Percentiles rank a stretch among this genome's conserved stretches.
phyloP scores from a whole-genome alignment of 495 filamentous ascomycete species.

The Daldinia caldariorum region DNA sequence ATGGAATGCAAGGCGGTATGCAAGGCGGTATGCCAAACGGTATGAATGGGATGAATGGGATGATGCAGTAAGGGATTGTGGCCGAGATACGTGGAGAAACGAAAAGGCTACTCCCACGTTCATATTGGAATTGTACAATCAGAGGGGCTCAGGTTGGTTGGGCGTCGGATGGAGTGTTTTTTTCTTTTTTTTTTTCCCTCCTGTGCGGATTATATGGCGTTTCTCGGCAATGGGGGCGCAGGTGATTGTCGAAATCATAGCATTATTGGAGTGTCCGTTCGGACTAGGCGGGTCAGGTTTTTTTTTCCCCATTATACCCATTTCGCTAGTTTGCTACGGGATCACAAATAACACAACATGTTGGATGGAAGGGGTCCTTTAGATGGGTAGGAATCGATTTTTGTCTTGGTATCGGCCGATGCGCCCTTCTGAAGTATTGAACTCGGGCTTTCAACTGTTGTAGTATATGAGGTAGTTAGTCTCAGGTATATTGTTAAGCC shows the following conservation, averaged over 20 bases:
- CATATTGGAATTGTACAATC: slow-evolving; percentile 9
- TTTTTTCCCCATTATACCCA: slow-evolving; percentile 42
- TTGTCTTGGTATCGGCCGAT: neutral
- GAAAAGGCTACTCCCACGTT: neutral
- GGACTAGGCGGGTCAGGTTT: slow-evolving; percentile 19
- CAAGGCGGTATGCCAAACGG: slow-evolving; percentile 43
- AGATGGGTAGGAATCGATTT: neutral
- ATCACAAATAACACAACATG: slow-evolving; percentile 8
- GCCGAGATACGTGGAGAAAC: neutral
- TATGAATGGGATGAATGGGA: slow-evolving; percentile 49
- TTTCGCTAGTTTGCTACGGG: slow-evolving; percentile 15
- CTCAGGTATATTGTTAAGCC: too few relatives aligned
- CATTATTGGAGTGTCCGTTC: slow-evolving; percentile 9
- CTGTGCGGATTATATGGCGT: slow-evolving; percentile 19
- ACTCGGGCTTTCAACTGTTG: too few relatives aligned
- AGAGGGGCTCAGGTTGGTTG: neutral
- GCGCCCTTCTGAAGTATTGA: too few relatives aligned
- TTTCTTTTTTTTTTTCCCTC: neutral
- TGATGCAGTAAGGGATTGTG: slow-evolving; percentile 46
- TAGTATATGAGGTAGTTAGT: too few relatives aligned
- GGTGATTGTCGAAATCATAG: neutral
- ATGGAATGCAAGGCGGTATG: slow-evolving; percentile 28
- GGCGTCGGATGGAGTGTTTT: neutral
- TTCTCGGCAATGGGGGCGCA: slow-evolving; percentile 11
- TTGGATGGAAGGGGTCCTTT: slow-evolving; percentile 2